These are phyloP conservation scores for Vitis rotundifolia DNA, from an alignment of 164 flowering plant species.

Conservation along the genomic window DNA sequence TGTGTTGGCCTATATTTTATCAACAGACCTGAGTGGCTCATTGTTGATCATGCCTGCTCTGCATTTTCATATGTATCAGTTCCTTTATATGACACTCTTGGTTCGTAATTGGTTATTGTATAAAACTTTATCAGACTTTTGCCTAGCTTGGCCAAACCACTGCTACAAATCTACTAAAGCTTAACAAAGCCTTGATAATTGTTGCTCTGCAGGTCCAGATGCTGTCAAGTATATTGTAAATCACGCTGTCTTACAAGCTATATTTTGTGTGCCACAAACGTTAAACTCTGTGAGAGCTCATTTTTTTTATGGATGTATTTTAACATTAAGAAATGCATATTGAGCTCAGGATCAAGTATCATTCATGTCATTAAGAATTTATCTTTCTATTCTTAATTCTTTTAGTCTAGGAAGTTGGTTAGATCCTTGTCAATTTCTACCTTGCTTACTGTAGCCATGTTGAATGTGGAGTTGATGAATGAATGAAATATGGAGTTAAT, in stretches of 20 bases:
- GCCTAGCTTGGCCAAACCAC: neutral
- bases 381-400: neutral
- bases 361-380: neutral
- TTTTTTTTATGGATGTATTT: neutral
- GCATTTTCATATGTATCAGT: conserved; percentile 92
- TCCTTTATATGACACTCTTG: conserved; percentile 97
- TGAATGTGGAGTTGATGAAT: neutral
- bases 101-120: conserved; percentile 32
- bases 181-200: no score
- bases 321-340: neutral
- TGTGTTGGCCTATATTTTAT: conserved; percentile 82
- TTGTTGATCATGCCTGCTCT: conserved; percentile 98
- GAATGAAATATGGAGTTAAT: neutral
- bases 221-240: conserved; percentile 81
- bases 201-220: conserved; percentile 72
- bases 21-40: conserved; percentile 96
- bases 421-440: neutral
- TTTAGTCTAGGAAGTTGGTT: neutral
- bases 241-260: conserved; percentile 74
- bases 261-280: conserved; percentile 81
- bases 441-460: neutral
- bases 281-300: conserved; percentile 77
- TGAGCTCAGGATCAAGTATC: neutral
- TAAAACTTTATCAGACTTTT: neutral
- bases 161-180: no score